Conservation (phyloP, 2,329 filamentous ascomycete genomes). For the Fusarium sp. region DNA sequence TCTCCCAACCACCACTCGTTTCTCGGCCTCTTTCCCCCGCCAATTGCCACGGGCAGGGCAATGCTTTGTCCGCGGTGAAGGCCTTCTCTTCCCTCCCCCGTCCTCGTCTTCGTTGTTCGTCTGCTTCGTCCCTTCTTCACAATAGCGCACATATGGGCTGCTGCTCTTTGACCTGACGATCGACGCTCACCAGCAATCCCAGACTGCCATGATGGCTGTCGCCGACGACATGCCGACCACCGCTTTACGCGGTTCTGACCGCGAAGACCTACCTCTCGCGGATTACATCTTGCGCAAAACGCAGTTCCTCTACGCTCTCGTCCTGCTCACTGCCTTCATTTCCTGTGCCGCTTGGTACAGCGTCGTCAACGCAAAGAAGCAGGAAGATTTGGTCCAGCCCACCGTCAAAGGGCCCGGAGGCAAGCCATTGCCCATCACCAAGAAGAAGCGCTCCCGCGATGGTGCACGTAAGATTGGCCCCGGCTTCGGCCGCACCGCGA, state of each 20-base stretch:
- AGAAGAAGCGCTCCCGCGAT: conserved; percentile 64
- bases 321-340: conserved; percentile 66
- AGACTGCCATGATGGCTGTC: conserved; percentile 53
- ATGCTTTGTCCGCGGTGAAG: conserved; percentile 55
- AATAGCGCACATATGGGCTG: conserved; percentile 39
- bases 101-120: conserved; percentile 20
- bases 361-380: conserved; percentile 63
- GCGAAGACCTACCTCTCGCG: conserved; percentile 46
- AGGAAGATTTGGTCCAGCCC: conserved; percentile 60
- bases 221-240: conserved; percentile 48
- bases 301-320: conserved; percentile 64
- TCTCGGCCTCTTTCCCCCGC: conserved; percentile 37
- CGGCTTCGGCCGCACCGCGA: conserved; percentile 74
- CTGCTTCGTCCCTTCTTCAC: conserved; percentile 20
- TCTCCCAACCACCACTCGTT: conserved; percentile 43
- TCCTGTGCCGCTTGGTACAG: conserved; percentile 64
- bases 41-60: conserved; percentile 54
- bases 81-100: conserved; percentile 37
- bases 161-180: conserved; percentile 40
- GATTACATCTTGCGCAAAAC: conserved; percentile 60
- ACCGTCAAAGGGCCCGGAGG: conserved; percentile 83
- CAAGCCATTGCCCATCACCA: conserved; percentile 82
- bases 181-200: conserved; percentile 38
- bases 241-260: conserved; percentile 39
- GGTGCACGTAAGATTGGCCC: conserved; percentile 58